These are phyloP conservation scores for Phylloporus sp. DNA, from an alignment of 1,284 basidiomycete species.

Conservation along the genomic window DNA sequence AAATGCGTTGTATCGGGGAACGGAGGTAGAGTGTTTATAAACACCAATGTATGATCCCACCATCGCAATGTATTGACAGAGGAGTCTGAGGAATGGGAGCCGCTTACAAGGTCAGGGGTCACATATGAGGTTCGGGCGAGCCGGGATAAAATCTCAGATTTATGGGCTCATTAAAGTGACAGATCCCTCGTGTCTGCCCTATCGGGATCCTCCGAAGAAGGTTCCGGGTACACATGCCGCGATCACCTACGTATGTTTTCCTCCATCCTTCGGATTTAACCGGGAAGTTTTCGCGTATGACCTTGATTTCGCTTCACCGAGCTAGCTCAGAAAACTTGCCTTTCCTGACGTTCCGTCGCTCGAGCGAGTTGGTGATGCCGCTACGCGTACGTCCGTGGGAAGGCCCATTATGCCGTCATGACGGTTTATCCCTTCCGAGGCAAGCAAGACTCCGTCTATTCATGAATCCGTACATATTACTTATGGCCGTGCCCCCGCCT, in stretches of 20 bases:
- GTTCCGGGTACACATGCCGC: constrained; percentile 23
- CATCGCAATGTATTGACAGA: constrained; percentile 12
- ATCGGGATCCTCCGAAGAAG: constrained; percentile 32
- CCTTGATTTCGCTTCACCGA: constrained; percentile 12
- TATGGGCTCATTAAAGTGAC: constrained; percentile 26
- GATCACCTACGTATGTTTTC: constrained; percentile 25
- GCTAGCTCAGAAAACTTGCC: not conserved
- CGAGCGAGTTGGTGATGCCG: constrained; percentile 18
- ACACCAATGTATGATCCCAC: not conserved
- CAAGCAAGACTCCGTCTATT: constrained; percentile 31
- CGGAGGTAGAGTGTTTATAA: not conserved
- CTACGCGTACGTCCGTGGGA: constrained; percentile 32
- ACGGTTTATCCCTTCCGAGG: constrained; percentile 30
- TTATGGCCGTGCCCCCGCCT: constrained; percentile 21
- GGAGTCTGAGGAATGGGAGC: not conserved
- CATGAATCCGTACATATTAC: constrained; percentile 33
- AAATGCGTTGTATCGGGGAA: not conserved
- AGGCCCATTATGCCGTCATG: constrained; percentile 34
- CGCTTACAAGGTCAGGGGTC: constrained; percentile 29
- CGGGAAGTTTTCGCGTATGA: constrained; percentile 17
- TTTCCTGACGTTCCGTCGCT: constrained; percentile 25
- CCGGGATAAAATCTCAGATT: constrained; percentile 35
- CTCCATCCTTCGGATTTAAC: constrained; percentile 20
- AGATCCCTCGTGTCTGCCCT: constrained; percentile 17
- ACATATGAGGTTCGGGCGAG: constrained; percentile 18